phyloP scores from a whole-genome alignment of 306 rosid species.

The Carpinus viminea region DNA sequence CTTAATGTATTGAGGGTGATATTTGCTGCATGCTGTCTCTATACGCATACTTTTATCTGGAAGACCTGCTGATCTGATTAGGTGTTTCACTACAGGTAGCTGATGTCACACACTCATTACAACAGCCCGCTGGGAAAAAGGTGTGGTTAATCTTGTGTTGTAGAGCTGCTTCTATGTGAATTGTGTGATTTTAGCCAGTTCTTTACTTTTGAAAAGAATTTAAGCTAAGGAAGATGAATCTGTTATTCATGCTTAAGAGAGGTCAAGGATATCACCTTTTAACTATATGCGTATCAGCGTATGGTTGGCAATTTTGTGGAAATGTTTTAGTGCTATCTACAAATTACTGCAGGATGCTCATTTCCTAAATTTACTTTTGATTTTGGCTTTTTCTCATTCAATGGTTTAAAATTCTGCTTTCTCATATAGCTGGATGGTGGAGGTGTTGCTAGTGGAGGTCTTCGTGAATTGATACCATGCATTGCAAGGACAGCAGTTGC shows the following conservation, averaged over 20 bases:
- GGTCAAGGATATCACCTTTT: neutral
- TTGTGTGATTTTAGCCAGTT: neutral
- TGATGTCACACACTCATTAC: slow-evolving; percentile 87
- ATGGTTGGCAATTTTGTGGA: neutral
- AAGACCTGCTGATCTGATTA: slow-evolving; percentile 24
- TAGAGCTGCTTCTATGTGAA: neutral
- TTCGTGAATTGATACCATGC: slow-evolving; percentile 95
- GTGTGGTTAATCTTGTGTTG: slow-evolving; percentile 37
- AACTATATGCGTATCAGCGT: neutral
- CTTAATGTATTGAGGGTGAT: neutral
- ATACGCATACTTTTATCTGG: slow-evolving; percentile 17
- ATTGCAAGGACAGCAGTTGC: slow-evolving; percentile 95
- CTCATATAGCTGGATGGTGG: slow-evolving; percentile 83
- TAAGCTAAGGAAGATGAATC: neutral
- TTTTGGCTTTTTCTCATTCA: neutral
- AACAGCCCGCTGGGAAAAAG: slow-evolving; percentile 97
- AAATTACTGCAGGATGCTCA: neutral
- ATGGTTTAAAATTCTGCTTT: slow-evolving; percentile 29
- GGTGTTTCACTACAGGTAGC: slow-evolving; percentile 63
- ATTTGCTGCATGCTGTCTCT: slow-evolving; percentile 5
- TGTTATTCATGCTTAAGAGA: neutral
- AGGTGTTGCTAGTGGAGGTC: slow-evolving; percentile 98
- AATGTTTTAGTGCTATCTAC: neutral
- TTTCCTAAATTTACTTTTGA: neutral
- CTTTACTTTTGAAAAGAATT: neutral